Evolutionary conservation across 768 basidiomycete genomes (phyloP).

Genomic region (Pholiota conissans): DNA sequence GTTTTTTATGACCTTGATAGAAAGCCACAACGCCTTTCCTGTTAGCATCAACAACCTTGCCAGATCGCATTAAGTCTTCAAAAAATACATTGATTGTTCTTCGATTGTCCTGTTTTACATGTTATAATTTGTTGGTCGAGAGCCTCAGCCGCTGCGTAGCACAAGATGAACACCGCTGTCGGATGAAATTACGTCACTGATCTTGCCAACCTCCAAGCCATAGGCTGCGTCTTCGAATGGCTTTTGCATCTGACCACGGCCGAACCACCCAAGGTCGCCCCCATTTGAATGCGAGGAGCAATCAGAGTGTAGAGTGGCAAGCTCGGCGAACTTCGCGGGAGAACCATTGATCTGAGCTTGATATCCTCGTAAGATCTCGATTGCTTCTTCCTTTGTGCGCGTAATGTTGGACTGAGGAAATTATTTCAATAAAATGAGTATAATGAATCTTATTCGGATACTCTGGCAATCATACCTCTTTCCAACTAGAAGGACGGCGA

Average conservation of each 20-base stretch:
- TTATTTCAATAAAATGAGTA: too few relatives aligned
- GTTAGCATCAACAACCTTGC: too few relatives aligned
- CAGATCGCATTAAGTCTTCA: too few relatives aligned
- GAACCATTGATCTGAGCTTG: constrained; percentile 59
- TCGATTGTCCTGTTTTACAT: background rate
- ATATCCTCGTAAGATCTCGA: constrained; percentile 68
- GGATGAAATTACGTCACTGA: constrained; percentile 82
- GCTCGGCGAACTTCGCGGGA: constrained; percentile 64
- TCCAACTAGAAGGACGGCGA: constrained; percentile 80
- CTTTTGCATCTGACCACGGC: constrained; percentile 91
- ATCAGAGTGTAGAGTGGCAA: constrained; percentile 81
- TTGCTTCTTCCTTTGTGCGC: constrained; percentile 86
- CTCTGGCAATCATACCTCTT: constrained; percentile 72
- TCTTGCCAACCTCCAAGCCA: constrained; percentile 66
- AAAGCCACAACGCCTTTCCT: too few relatives aligned
- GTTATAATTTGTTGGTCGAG: background rate
- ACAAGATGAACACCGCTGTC: constrained; percentile 97
- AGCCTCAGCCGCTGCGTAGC: constrained; percentile 61
- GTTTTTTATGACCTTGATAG: too few relatives aligned
- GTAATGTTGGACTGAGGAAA: constrained; percentile 71
- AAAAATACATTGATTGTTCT: background rate
- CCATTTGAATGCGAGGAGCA: constrained; percentile 81
- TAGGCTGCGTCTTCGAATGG: constrained; percentile 92
- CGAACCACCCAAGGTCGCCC: constrained; percentile 91
- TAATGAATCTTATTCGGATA: too few relatives aligned